A percentile compares a stretch with the other conserved stretches of the same genome.
These are phyloP conservation scores for Apiospora aurea DNA, from an alignment of 2,329 filamentous ascomycete genomes.

Conservation along the genomic window DNA sequence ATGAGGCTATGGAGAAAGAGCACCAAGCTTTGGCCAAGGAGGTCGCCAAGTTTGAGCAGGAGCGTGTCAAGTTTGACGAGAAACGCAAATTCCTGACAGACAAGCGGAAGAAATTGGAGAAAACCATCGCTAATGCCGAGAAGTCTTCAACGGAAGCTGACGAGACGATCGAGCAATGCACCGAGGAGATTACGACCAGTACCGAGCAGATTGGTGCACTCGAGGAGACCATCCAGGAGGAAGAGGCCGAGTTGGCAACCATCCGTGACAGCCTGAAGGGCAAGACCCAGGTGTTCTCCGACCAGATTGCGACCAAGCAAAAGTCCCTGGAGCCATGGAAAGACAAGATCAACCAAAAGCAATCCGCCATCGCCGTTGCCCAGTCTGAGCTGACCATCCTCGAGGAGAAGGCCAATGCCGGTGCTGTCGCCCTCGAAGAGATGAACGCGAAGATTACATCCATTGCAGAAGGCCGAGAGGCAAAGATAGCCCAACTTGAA, in stretches of 20 bases:
- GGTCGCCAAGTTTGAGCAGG: slow-evolving; percentile 92
- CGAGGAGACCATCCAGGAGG: slow-evolving; percentile 76
- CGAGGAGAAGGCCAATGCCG: slow-evolving; percentile 86
- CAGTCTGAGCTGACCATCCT: slow-evolving; percentile 95
- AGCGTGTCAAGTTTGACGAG: slow-evolving; percentile 96
- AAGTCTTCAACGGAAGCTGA: slow-evolving; percentile 77
- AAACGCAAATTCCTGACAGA: slow-evolving; percentile 92
- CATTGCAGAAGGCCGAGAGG: slow-evolving; percentile 73
- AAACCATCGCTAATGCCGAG: slow-evolving; percentile 79
- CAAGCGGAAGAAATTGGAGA: slow-evolving; percentile 96
- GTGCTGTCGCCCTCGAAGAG: slow-evolving; percentile 83
- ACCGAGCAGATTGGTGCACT: slow-evolving; percentile 76
- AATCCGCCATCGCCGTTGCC: slow-evolving; percentile 91
- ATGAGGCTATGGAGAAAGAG: slow-evolving; percentile 81
- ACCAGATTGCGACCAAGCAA: slow-evolving; percentile 90
- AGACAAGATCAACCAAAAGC: slow-evolving; percentile 95
- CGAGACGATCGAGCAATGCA: slow-evolving; percentile 79
- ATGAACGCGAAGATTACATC: slow-evolving; percentile 78
- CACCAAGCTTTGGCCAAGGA: slow-evolving; percentile 83
- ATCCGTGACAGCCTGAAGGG: slow-evolving; percentile 90
- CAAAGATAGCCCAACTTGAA: slow-evolving; percentile 78
- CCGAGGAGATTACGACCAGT: slow-evolving; percentile 79
- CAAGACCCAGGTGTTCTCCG: slow-evolving; percentile 93
- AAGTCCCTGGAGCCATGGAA: slow-evolving; percentile 96
- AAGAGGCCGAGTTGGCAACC: slow-evolving; percentile 82